These are phyloP conservation scores for Colletotrichum trifolii DNA, from an alignment of 2,329 filamentous ascomycete species.

Conservation along the genomic window DNA sequence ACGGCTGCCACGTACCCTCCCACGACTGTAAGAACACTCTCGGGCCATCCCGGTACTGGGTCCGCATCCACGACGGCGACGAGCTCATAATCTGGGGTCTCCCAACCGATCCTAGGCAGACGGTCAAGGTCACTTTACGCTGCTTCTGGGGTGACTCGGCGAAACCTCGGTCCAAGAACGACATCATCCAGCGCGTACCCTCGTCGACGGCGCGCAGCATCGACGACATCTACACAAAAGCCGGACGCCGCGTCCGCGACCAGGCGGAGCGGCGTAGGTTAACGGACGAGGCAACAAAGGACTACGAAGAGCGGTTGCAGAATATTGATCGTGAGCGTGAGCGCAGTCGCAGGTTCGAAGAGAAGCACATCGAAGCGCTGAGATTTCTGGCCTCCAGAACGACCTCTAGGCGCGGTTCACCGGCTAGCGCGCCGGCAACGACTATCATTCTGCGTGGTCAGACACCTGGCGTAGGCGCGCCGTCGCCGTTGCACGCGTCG, in stretches of 20 bases:
- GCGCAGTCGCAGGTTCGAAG: constrained; percentile 62
- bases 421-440: constrained; percentile 36
- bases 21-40: constrained; percentile 64
- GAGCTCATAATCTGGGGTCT: constrained; percentile 77
- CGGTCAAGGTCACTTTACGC: constrained; percentile 61
- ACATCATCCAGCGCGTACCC: constrained; percentile 51
- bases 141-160: constrained; percentile 69
- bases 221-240: constrained; percentile 59
- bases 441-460: constrained; percentile 21
- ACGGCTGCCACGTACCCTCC: constrained; percentile 73
- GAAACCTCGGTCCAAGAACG: constrained; percentile 48
- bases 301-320: constrained; percentile 55
- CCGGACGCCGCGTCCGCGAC: constrained; percentile 57
- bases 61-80: constrained; percentile 81
- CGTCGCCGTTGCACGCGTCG: constrained; percentile 23
- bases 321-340: constrained; percentile 59
- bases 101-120: constrained; percentile 47
- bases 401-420: constrained; percentile 33
- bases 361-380: constrained; percentile 58
- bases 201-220: constrained; percentile 55
- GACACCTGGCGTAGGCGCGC: constrained; percentile 13
- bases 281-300: constrained; percentile 56
- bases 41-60: constrained; percentile 69
- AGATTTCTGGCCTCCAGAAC: constrained; percentile 46
- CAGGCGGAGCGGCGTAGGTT: constrained; percentile 52